Evolutionary conservation across 495 filamentous ascomycete genomes (phyloP), one percentile per base, ranked within the genome.

Genomic region (Bacidia rubella): DNA sequence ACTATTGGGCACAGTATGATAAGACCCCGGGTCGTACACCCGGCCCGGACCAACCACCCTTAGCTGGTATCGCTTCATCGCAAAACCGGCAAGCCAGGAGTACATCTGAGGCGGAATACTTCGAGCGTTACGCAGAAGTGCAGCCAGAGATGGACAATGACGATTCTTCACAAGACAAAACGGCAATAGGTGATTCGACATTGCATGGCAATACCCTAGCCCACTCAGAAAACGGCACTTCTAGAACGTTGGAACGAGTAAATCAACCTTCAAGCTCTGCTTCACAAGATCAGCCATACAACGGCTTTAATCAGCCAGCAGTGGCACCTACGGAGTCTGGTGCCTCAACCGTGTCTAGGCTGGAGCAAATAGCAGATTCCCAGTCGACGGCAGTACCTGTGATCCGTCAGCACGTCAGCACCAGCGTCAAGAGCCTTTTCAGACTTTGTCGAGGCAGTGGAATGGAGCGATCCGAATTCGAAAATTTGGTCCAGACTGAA

Each of bases 1-100:
- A 81, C 58, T 98, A 97, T 66, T 98, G 92, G 92, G 87, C 82
- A 25, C 82, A 82, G 55, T 98, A 98, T 63, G 92, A 96, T 70
- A 78, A 81, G 9, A 92, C 87, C 11, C 86, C 86, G 1, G 78
- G 78, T 7, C 74, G 79, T 29, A 90, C 88, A 19, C 90, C 90
- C 4, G 79, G 0, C 78, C 81, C 1, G 78, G 78, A 1, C 77
- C 81, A 52, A 35, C 49, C 59, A 29, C 66, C 66, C 46, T 56
- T 60, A 53, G 62, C 61, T 46, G 63, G 66, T 21, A 67, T 67
- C 35, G 68, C 65, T 42, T 62, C 54, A 57, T 47, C 52, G 57
- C 24, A 61, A 65, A 43, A 67, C 67, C 53, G 60, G 58, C 59
- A 70, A 63, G 15, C 47, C 11, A 62, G 62, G 24, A 66, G 63